These are phyloP conservation scores for Trichoderma atrobrunneum DNA, from an alignment of 2,329 filamentous ascomycete species.

Conservation along the genomic window DNA sequence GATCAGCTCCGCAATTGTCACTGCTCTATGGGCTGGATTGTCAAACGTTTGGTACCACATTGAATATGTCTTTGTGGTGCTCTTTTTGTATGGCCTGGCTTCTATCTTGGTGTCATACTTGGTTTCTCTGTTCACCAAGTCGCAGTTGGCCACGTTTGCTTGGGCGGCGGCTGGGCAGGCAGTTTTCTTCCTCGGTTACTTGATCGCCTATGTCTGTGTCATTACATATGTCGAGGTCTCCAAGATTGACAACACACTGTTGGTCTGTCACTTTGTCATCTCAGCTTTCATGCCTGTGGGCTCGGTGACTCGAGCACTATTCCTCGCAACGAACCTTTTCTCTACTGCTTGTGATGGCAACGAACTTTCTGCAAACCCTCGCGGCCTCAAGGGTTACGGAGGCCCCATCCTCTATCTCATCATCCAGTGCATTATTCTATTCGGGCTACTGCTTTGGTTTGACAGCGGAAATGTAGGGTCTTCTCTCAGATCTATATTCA, in stretches of 20 bases:
- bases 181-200: conserved; percentile 66
- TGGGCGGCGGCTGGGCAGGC: conserved; percentile 76
- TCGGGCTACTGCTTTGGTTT: conserved; percentile 71
- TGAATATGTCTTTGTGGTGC: conserved; percentile 77
- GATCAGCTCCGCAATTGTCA: conserved; percentile 59
- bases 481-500: conserved; percentile 43
- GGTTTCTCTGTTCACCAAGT: conserved; percentile 74
- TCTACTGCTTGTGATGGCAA: conserved; percentile 70
- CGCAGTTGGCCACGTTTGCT: conserved; percentile 80
- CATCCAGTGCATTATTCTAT: conserved; percentile 68
- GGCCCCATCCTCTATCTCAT: conserved; percentile 82
- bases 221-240: conserved; percentile 72
- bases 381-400: conserved; percentile 70
- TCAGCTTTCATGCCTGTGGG: conserved; percentile 73
- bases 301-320: conserved; percentile 69
- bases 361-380: conserved; percentile 64
- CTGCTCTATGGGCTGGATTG: conserved; percentile 65
- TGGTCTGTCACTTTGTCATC: conserved; percentile 72
- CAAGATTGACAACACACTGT: conserved; percentile 63
- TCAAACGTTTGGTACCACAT: conserved; percentile 72
- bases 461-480: conserved; percentile 70
- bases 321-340: conserved; percentile 80
- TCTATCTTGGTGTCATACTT: conserved; percentile 76
- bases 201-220: conserved; percentile 68
- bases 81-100: conserved; percentile 77